These are phyloP conservation scores for Pleurozium schreberi DNA, from an alignment of 225 moss, liverwort and hornwort genomes.

Conservation along the genomic window DNA sequence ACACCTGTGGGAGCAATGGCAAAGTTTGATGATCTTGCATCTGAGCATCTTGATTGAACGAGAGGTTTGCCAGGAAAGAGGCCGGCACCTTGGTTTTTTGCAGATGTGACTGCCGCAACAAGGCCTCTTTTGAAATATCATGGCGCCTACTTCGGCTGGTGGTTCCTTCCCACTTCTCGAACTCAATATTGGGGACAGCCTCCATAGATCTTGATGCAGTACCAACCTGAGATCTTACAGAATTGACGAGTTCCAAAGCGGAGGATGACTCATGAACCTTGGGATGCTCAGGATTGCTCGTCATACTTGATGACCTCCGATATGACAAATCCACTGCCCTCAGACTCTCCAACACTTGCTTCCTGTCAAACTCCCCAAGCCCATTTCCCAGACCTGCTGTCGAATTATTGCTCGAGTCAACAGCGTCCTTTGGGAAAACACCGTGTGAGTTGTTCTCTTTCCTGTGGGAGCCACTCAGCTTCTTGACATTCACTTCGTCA, in stretches of 20 bases:
- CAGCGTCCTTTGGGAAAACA: neutral
- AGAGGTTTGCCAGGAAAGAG: conserved; percentile 32
- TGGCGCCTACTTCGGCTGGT: conserved; percentile 3
- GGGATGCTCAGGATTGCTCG: conserved; percentile 13
- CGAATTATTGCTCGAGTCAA: neutral
- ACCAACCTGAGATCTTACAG: conserved; percentile 24
- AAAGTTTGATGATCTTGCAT: conserved; percentile 24
- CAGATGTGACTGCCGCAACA: conserved; percentile 13
- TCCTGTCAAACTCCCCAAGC: conserved; percentile 37
- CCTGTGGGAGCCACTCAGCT: neutral
- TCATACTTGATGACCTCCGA: conserved; percentile 18
- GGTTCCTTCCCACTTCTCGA: conserved; percentile 29
- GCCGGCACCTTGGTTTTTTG: conserved; percentile 33
- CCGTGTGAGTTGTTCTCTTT: neutral
- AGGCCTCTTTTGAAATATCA: conserved; percentile 8
- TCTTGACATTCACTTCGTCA: conserved; percentile 22
- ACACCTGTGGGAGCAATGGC: conserved; percentile 25
- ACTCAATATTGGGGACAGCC: conserved; percentile 1
- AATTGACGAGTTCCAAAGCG: conserved; percentile 29
- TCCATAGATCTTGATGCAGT: conserved; percentile 14
- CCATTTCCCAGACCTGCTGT: conserved; percentile 10
- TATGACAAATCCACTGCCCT: conserved; percentile 35
- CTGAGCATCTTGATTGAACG: conserved; percentile 21
- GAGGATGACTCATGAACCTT: conserved; percentile 23
- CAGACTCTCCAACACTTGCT: conserved; percentile 45